Conservation (phyloP, 495 filamentous ascomycete species). For the Bombardia bombarda region DNA sequence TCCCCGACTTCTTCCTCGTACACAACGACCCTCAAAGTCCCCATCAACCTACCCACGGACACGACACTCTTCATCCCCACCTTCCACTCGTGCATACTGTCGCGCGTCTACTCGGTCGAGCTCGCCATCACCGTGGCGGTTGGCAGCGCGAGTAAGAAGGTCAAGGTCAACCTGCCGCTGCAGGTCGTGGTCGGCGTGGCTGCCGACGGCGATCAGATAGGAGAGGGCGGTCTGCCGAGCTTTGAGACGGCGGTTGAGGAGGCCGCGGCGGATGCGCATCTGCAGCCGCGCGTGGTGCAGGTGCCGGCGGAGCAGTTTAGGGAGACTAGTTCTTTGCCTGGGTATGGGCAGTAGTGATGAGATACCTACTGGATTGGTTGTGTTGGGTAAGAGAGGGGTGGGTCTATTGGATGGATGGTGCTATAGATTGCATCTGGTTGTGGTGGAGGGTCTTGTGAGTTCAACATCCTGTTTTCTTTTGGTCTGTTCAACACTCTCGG, state of each 20-base stretch:
- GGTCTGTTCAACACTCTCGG: too few relatives aligned
- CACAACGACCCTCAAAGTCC: conserved; percentile 61
- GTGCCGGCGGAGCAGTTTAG: conserved; percentile 6
- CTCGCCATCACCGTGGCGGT: conserved; percentile 53
- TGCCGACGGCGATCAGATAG: too few relatives aligned
- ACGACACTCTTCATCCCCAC: conserved; percentile 73
- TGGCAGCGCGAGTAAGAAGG: conserved; percentile 44
- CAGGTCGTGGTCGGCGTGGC: conserved; percentile 64
- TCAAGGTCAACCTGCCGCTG: conserved; percentile 65
- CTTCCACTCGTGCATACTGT: conserved; percentile 80
- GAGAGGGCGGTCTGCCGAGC: conserved; percentile 21
- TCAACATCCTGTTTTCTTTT: too few relatives aligned
- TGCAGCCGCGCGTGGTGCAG: conserved; percentile 36
- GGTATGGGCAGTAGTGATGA: conserved; percentile 48
- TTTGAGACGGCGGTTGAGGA: conserved; percentile 27
- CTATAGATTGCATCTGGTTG: too few relatives aligned
- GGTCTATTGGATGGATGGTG: too few relatives aligned
- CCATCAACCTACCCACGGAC: conserved; percentile 58
- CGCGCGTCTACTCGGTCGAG: conserved; percentile 69
- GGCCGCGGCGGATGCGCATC: conserved; percentile 37
- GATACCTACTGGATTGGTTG: neutral
- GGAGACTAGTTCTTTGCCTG: conserved; percentile 20
- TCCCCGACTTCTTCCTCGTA: too few relatives aligned
- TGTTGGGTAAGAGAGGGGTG: too few relatives aligned
- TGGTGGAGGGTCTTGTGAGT: too few relatives aligned